Base-by-base conservation (phyloP, 352 stramenopile genomes). In the Globisporangium acanthophoron region DNA sequence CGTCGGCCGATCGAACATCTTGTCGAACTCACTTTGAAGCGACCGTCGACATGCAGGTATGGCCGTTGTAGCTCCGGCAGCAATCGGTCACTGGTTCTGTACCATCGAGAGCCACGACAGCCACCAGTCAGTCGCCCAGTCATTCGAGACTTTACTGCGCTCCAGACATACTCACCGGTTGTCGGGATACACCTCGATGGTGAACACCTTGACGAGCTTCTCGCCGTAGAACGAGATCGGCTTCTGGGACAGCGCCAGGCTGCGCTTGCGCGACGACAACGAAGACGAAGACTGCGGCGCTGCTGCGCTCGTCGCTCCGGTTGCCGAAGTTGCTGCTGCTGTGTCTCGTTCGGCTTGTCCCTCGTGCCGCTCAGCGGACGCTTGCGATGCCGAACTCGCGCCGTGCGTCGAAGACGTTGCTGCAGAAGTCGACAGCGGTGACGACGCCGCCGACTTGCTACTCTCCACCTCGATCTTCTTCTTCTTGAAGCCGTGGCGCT, bases 41-140 rank as follows among this genome's bases (percentile, higher is more conserved):
- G 62, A 15, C 75, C 75, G 41, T 81, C 78, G 37, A 87, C 77
- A n/a, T 81, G 72, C n/a, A 89, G 72, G 55, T 73, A 87, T 15
- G 73, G 77, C 13, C 68, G 69, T 61, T 56, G 59, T 12, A 89
- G 61, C 16, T 41, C 16, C 45, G 69, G 66, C 27, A 89, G 51
- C 45, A 55, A 47, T 4, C 39, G 45, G 5, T 46, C 41, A 16
- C 41, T 46, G 13, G 16, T 18, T 46, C 41, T 46, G 16, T 3
- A 12, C 8, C 33, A 39, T 9, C 8, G 1, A 15, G n/a, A 18
- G 45, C 33, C 27, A 33, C 49, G 56, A 43, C 16, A 16, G 13
- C 20, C 46, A 27, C 48, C 33, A 29, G 29, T 27, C n/a, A 50
- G 7, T 27, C 35, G 44, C n/a, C 29, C 56, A 61, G 12, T 47